A percentile compares a stretch with the other conserved stretches of the same genome.
Conservation (phyloP, 345 rosid genomes). For the Moricandia moricandioides region DNA sequence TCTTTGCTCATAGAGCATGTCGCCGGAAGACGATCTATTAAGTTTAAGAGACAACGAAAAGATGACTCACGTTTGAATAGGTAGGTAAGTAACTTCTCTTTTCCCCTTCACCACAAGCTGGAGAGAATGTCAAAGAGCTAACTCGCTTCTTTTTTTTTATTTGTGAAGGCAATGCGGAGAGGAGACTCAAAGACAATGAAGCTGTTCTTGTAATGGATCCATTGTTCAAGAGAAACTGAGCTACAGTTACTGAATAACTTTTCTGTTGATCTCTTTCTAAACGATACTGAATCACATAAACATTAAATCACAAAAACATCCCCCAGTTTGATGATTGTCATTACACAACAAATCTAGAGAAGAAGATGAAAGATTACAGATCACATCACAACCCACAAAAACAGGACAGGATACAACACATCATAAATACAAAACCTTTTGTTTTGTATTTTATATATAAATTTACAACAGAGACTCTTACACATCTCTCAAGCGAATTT, state of each 20-base stretch:
- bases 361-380: constrained; percentile 27
- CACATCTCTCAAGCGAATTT: constrained; percentile 40
- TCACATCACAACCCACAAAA: constrained; percentile 32
- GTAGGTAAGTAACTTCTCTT: constrained; percentile 64
- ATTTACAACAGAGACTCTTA: constrained; percentile 36
- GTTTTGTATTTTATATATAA: constrained; percentile 22
- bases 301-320: constrained; percentile 28
- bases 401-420: constrained; percentile 13
- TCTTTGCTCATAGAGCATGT: constrained; percentile 56
- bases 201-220: constrained; percentile 77
- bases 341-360: constrained; percentile 36
- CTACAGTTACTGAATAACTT: constrained; percentile 24
- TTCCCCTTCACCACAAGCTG: too few species aligned
- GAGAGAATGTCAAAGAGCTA: not conserved
- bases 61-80: constrained; percentile 50
- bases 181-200: constrained; percentile 53
- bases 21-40: constrained; percentile 71
- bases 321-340: constrained; percentile 28
- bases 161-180: constrained; percentile 67
- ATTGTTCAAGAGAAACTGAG: constrained; percentile 58
- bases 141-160: not conserved
- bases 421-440: constrained; percentile 31
- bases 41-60: constrained; percentile 43
- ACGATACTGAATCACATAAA: constrained; percentile 24
- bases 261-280: too few species aligned